phyloP scores from a whole-genome alignment of 2,329 filamentous ascomycete genomes.

The Rasamsonia emersonii region DNA sequence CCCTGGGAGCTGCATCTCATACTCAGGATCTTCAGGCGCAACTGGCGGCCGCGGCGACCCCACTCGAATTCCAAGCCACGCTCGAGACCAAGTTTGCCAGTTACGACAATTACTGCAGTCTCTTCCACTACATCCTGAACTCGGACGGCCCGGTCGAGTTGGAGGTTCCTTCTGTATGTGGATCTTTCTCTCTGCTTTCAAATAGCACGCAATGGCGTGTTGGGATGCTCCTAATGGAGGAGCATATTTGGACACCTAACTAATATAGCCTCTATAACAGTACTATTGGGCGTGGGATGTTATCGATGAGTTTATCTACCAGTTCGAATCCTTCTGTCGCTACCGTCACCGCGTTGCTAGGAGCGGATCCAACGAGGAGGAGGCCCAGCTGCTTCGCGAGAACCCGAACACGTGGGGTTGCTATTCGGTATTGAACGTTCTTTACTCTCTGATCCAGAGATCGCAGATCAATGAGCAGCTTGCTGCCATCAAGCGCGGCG shows the following conservation, averaged over 20 bases:
- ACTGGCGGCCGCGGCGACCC: constrained; percentile 83
- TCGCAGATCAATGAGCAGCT: constrained; percentile 98
- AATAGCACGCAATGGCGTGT: not conserved
- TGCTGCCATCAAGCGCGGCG: constrained; percentile 84
- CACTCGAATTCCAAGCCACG: constrained; percentile 89
- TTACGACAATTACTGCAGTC: constrained; percentile 98
- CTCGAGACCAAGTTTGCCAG: constrained; percentile 96
- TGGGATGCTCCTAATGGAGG: not conserved
- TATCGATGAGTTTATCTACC: constrained; percentile 99
- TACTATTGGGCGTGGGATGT: constrained; percentile 99
- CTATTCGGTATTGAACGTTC: constrained; percentile 97
- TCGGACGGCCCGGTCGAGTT: constrained; percentile 97
- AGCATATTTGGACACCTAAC: too few relatives aligned
- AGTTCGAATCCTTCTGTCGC: constrained; percentile 98
- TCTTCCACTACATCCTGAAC: constrained; percentile 99
- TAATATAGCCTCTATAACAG: constrained; percentile 38
- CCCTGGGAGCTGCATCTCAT: constrained; percentile 61
- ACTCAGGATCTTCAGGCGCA: constrained; percentile 89
- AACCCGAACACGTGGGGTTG: constrained; percentile 99
- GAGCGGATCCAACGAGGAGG: constrained; percentile 74
- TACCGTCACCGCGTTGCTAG: constrained; percentile 89
- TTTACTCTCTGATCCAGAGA: constrained; percentile 97
- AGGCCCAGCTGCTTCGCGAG: constrained; percentile 81
- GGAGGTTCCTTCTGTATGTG: constrained; percentile 85
- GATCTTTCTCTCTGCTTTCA: not conserved